Percentiles rank a stretch among this genome's conserved stretches.
phyloP scores from a whole-genome alignment of 768 basidiomycete genomes.

The Amanita fuliginea region DNA sequence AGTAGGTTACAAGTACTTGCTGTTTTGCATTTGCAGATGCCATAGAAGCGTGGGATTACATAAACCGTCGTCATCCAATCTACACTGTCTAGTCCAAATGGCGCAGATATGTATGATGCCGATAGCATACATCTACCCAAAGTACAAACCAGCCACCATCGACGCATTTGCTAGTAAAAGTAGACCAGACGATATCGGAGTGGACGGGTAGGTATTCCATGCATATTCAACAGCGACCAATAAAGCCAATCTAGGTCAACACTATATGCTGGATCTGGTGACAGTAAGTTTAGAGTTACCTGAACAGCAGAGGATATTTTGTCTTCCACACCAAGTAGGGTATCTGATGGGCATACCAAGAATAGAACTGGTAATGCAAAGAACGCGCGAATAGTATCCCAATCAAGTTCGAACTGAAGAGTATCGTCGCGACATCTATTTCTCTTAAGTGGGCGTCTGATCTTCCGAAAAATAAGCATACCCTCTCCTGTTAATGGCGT shows the following conservation, averaged over 20 bases:
- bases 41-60: slow-evolving; percentile 9
- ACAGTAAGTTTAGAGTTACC: slow-evolving; percentile 31
- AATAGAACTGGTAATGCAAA: slow-evolving; percentile 96
- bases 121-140: not conserved
- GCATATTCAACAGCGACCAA: slow-evolving; percentile 65
- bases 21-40: slow-evolving; percentile 20
- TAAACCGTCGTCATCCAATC: no score
- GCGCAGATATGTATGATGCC: no score
- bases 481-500: slow-evolving; percentile 49
- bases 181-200: slow-evolving; percentile 46
- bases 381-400: slow-evolving; percentile 91
- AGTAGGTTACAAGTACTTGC: slow-evolving; percentile 57
- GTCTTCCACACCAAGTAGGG: slow-evolving; percentile 78
- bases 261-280: slow-evolving; percentile 4
- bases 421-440: slow-evolving; percentile 64
- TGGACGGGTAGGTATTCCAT: slow-evolving; percentile 87
- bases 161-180: slow-evolving; percentile 40
- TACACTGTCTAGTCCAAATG: no score
- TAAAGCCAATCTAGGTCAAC: slow-evolving; percentile 39
- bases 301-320: slow-evolving; percentile 45
- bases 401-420: slow-evolving; percentile 87
- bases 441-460: slow-evolving; percentile 8
- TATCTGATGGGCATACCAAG: slow-evolving; percentile 91
- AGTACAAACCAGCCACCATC: slow-evolving; percentile 21
- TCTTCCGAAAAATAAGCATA: slow-evolving; percentile 23